These are phyloP conservation scores for Ascomycota sp. DNA, from an alignment of 2,329 filamentous ascomycete genomes.

Conservation along the genomic window DNA sequence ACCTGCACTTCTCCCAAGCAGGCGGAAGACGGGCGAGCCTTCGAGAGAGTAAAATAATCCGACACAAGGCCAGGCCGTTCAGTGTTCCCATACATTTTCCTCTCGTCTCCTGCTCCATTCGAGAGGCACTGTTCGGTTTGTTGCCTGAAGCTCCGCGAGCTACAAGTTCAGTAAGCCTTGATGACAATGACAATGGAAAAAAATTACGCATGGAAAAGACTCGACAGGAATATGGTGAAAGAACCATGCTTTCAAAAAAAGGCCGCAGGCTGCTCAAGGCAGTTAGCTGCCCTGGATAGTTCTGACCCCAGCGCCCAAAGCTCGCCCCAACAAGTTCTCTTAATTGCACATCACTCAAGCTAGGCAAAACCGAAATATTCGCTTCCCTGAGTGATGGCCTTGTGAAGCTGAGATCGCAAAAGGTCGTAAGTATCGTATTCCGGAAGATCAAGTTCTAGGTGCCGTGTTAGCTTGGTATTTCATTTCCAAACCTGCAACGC, in stretches of 20 bases:
- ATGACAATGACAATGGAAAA: too few relatives aligned
- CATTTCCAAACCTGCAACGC: neutral
- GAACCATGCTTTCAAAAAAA: neutral
- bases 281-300: neutral
- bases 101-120: too few relatives aligned
- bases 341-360: constrained; percentile 14
- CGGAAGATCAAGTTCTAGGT: constrained; percentile 81
- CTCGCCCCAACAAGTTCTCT: neutral
- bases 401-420: constrained; percentile 72
- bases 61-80: too few relatives aligned
- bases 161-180: too few relatives aligned
- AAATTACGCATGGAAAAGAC: neutral
- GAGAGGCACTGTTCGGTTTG: too few relatives aligned
- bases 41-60: neutral
- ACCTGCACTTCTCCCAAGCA: neutral
- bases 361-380: constrained; percentile 95
- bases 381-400: constrained; percentile 91
- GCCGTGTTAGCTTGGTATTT: neutral
- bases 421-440: constrained; percentile 95
- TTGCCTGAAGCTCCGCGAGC: too few relatives aligned
- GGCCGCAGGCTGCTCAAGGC: neutral
- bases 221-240: neutral
- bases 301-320: too few relatives aligned
- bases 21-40: neutral
- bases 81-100: too few relatives aligned